Evolutionary conservation across 441 rosid species (phyloP).

Genomic region (Daphne laureola): DNA sequence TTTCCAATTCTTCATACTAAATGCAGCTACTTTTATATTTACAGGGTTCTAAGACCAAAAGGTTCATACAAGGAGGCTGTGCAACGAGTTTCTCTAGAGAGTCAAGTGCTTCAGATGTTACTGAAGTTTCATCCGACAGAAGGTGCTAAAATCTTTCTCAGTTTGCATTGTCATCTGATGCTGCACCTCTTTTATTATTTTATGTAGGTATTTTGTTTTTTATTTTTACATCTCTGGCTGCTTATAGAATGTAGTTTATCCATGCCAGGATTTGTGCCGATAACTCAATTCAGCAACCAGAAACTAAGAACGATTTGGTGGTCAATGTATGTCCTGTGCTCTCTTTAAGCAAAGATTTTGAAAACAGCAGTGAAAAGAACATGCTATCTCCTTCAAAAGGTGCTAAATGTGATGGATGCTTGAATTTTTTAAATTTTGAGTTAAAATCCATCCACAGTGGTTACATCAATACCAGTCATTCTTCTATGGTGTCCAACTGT

Average conservation of each 20-base stretch:
- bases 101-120: slow-evolving; percentile 16
- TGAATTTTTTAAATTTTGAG: slow-evolving; percentile 20
- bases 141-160: slow-evolving; percentile 25
- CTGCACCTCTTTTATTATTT: slow-evolving; percentile 31
- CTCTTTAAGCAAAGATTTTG: slow-evolving; percentile 22
- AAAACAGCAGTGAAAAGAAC: slow-evolving; percentile 18
- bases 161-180: slow-evolving; percentile 38
- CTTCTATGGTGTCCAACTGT: slow-evolving; percentile 20
- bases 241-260: slow-evolving; percentile 37
- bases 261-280: slow-evolving; percentile 28
- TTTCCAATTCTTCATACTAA: slow-evolving; percentile 1
- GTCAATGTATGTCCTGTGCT: slow-evolving; percentile 22
- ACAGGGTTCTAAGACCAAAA: slow-evolving; percentile 36
- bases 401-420: slow-evolving; percentile 19
- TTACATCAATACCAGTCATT: slow-evolving; percentile 17
- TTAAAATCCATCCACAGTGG: slow-evolving; percentile 16
- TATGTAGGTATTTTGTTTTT: slow-evolving; percentile 12
- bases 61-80: slow-evolving; percentile 23
- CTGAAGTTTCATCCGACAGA: slow-evolving; percentile 22
- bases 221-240: slow-evolving; percentile 48
- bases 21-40: neutral
- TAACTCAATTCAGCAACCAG: slow-evolving; percentile 25
- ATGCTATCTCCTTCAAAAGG: slow-evolving; percentile 12
- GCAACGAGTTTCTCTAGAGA: slow-evolving; percentile 24
- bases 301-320: slow-evolving; percentile 25